Evolutionary conservation across 75 land plant genomes (phyloP).

Genomic region (Selaginella moellendorffii): DNA sequence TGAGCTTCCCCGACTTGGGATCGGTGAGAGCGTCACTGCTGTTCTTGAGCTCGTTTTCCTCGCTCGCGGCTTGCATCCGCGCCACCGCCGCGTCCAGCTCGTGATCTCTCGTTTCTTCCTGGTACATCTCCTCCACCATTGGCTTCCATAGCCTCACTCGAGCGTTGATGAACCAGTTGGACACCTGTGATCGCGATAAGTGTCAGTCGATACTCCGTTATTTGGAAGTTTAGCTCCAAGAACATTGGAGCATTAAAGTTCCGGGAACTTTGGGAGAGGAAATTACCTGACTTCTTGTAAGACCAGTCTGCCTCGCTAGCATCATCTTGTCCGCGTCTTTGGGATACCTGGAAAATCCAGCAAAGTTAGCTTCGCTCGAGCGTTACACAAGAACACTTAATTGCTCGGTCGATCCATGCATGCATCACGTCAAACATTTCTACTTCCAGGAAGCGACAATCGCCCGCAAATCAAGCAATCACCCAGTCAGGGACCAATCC

Average conservation of each 20-base stretch:
- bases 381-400: background rate
- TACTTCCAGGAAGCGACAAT: background rate
- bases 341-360: slow-evolving; percentile 51
- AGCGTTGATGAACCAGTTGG: background rate
- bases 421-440: too few species aligned
- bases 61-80: slow-evolving; percentile 3
- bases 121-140: background rate
- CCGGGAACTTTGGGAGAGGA: background rate
- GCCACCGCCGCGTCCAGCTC: slow-evolving; percentile 27
- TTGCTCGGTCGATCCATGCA: too few species aligned
- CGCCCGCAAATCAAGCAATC: background rate
- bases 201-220: too few species aligned
- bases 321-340: slow-evolving; percentile 85
- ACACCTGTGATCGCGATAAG: background rate
- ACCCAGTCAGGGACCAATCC: too few species aligned
- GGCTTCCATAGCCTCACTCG: background rate
- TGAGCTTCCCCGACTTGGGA: background rate
- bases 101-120: slow-evolving; percentile 30
- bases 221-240: too few species aligned
- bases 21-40: background rate
- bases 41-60: background rate
- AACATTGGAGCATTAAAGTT: too few species aligned
- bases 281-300: slow-evolving; percentile 67
- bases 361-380: too few species aligned
- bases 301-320: slow-evolving; percentile 87